Percentiles rank a stretch among this genome's conserved stretches.
Evolutionary conservation across 179 eudicot genomes (phyloP).

Genomic region (Sideroxylon spinosum): DNA sequence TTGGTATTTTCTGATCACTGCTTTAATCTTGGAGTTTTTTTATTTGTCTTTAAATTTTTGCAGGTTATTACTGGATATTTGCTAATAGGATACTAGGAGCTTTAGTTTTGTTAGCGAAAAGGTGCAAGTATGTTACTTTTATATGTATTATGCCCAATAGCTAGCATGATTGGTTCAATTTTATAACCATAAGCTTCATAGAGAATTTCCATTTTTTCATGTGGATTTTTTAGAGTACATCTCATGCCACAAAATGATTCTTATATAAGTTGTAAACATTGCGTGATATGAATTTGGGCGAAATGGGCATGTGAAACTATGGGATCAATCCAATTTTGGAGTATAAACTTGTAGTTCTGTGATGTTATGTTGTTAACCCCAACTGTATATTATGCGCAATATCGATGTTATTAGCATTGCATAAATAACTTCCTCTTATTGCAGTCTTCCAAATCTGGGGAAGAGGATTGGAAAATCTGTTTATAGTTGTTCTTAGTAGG

Average conservation of each 20-base stretch:
- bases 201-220: too few species aligned
- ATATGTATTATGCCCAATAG: not conserved
- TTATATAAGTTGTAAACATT: not conserved
- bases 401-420: too few species aligned
- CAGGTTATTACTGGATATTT: slow-evolving; percentile 92
- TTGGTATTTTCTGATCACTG: not conserved
- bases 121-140: slow-evolving; percentile 67
- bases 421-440: too few species aligned
- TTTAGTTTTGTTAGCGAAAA: slow-evolving; percentile 78
- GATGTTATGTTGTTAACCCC: slow-evolving; percentile 5
- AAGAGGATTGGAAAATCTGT: not conserved
- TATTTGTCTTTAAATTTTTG: slow-evolving; percentile 7
- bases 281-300: not conserved
- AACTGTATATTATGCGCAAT: not conserved
- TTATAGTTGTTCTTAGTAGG: not conserved
- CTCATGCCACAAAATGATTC: not conserved
- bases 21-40: not conserved
- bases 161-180: too few species aligned
- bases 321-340: not conserved
- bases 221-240: too few species aligned
- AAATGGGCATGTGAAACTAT: not conserved
- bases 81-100: slow-evolving; percentile 92
- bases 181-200: too few species aligned
- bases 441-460: not conserved
- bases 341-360: not conserved